Evolutionary conservation across 2,329 filamentous ascomycete genomes (phyloP).

Genomic region (Rhytidhysteron rufulum): DNA sequence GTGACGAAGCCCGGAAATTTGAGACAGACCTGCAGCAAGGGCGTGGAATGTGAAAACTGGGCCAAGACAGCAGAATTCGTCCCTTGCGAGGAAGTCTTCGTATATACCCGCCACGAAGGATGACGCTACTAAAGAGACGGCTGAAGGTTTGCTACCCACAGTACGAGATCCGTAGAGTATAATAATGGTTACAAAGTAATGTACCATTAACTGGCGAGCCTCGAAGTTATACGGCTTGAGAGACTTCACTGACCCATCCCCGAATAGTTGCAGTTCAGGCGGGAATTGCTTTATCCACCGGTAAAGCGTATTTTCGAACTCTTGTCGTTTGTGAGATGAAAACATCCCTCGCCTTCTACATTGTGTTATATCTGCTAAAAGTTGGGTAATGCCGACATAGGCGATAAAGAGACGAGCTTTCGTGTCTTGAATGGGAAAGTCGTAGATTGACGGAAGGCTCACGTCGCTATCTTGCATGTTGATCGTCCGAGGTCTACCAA

Average conservation of each 20-base stretch:
- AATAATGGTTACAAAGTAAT: slow-evolving; percentile 26
- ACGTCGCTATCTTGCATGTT: slow-evolving; percentile 40
- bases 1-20: slow-evolving; percentile 38
- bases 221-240: slow-evolving; percentile 31
- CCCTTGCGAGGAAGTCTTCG: slow-evolving; percentile 40
- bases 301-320: slow-evolving; percentile 37
- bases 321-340: too few species aligned
- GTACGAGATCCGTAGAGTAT: slow-evolving; percentile 36
- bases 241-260: slow-evolving; percentile 15
- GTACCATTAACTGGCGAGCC: slow-evolving; percentile 15
- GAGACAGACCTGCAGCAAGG: slow-evolving; percentile 36
- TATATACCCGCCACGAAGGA: slow-evolving; percentile 42
- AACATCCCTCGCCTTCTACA: too few species aligned
- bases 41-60: slow-evolving; percentile 42
- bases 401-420: slow-evolving; percentile 35
- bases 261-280: slow-evolving; percentile 26
- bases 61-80: slow-evolving; percentile 39
- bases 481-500: slow-evolving; percentile 39
- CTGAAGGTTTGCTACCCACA: slow-evolving; percentile 27
- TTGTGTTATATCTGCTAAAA: too few species aligned
- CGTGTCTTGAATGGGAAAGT: slow-evolving; percentile 29
- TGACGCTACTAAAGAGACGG: slow-evolving; percentile 37
- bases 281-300: slow-evolving; percentile 38
- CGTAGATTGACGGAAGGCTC: slow-evolving; percentile 30
- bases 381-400: slow-evolving; percentile 39